Evolutionary conservation across 768 basidiomycete genomes (phyloP).

Genomic region (Dioszegia aurantiaca): DNA sequence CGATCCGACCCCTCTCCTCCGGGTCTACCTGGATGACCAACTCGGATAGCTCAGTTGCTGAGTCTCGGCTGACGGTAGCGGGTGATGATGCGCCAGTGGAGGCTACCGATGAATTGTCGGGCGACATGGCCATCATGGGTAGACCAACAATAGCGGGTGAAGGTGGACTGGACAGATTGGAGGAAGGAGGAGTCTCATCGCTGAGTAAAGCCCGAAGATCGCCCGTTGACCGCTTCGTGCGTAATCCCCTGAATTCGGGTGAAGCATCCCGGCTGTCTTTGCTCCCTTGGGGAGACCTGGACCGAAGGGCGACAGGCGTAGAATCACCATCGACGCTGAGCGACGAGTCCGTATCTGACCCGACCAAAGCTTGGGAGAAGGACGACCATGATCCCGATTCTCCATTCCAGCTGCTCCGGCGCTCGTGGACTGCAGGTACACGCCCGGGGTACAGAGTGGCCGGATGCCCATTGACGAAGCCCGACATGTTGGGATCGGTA

Average conservation of each 20-base stretch:
- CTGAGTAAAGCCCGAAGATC: slow-evolving; percentile 33
- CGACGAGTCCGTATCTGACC: slow-evolving; percentile 5
- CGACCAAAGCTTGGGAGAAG: slow-evolving; percentile 25
- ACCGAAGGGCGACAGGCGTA: slow-evolving; percentile 34
- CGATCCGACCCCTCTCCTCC: slow-evolving; percentile 24
- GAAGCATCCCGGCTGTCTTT: slow-evolving; percentile 13
- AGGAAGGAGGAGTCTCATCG: slow-evolving; percentile 45
- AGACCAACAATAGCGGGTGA: slow-evolving; percentile 26
- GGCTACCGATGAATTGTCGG: slow-evolving; percentile 26
- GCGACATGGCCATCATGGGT: slow-evolving; percentile 29
- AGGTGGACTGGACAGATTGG: slow-evolving; percentile 46
- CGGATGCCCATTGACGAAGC: slow-evolving; percentile 37
- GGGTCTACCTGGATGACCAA: slow-evolving; percentile 39
- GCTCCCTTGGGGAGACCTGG: slow-evolving; percentile 22
- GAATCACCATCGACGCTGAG: slow-evolving; percentile 28
- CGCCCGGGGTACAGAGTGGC: slow-evolving; percentile 32
- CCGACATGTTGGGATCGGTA: slow-evolving; percentile 20
- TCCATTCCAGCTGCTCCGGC: slow-evolving; percentile 49
- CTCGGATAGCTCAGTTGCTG: slow-evolving; percentile 26
- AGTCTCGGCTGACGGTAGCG: slow-evolving; percentile 26
- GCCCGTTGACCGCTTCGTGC: slow-evolving; percentile 34
- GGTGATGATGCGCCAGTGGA: slow-evolving; percentile 45
- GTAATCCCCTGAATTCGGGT: slow-evolving; percentile 22
- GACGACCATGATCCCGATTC: slow-evolving; percentile 35
- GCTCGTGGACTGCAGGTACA: slow-evolving; percentile 28